Evolutionary conservation across 768 basidiomycete genomes (phyloP), one percentile per base, ranked within the genome.

Genomic region (Pisolithus marmoratus): DNA sequence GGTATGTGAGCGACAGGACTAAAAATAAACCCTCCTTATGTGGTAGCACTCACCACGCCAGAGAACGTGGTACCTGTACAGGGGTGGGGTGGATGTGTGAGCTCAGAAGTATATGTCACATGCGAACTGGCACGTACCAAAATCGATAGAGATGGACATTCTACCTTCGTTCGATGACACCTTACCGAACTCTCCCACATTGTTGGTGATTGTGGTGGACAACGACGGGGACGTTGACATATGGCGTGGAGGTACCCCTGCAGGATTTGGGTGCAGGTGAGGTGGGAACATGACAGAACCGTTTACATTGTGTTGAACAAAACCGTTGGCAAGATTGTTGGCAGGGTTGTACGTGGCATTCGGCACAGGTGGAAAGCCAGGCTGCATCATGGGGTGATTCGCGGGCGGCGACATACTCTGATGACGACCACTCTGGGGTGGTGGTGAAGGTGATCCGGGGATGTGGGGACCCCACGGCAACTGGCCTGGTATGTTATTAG

Each of bases 121-220:
- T 1, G 20, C 15, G 23, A 0, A 8, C 4, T 11, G n/a, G 43
- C n/a, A 67, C 77, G 54, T 57, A 86, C 87, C 88, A 60, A 90
- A 90, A 68, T 91, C 89, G 54, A 91, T 90, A 4, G 88, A 82
- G 19, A 91, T 74, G 11, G 87, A 89, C 71, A 91, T 74, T 63
- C 84, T 88, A n/a, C 87, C 85, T 63, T 90, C 87, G 58, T 88
- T 78, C 17, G 65, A 57, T 23, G 62, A 53, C 14, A 61, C 55
- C 9, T 45, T 45, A 9, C 63, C 59, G 22, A 56, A 55, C 4
- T 63, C 58, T n/a, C 17, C 24, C 17, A 27, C 6, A 38, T 55
- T 54, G 26, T 62, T 63, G 19, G 62, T 37, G 22, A 53, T 23
- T 8, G 57, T 53, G 2, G 20, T 5, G 17, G 46, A 5, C 46